Percentiles rank a stretch among this genome's conserved stretches.
These are phyloP conservation scores for Haplosporangium gracile DNA, from an alignment of 192 early-diverging fungal species.

Conservation along the genomic window DNA sequence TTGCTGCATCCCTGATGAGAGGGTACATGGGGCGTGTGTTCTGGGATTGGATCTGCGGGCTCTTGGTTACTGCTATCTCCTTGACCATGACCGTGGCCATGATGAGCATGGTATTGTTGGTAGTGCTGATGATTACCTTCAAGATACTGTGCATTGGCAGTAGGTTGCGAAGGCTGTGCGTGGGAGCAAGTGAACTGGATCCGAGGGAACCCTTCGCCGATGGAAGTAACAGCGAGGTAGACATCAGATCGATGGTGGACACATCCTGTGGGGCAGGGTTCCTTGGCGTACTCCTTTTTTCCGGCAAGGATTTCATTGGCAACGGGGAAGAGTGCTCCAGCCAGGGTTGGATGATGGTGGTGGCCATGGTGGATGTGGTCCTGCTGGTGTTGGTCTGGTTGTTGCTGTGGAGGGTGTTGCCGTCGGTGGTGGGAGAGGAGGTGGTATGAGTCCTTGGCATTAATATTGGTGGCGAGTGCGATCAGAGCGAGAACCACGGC, in stretches of 20 bases:
- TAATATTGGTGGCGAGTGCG: not conserved
- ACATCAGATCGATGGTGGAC: slow-evolving; percentile 23
- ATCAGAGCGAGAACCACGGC: not conserved
- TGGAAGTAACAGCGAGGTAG: slow-evolving; percentile 37
- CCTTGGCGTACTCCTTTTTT: not conserved
- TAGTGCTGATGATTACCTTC: not conserved
- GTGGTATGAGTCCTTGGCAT: not conserved
- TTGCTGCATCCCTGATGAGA: not conserved
- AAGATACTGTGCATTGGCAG: not conserved
- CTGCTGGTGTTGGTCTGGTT: not conserved
- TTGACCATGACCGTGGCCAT: not conserved
- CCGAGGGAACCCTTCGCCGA: slow-evolving; percentile 32
- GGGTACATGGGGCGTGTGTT: not conserved
- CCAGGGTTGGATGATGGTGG: not conserved
- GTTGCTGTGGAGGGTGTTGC: not conserved
- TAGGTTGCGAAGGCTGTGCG: not conserved
- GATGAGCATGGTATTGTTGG: not conserved
- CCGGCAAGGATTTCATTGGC: not conserved
- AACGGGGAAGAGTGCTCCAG: slow-evolving; percentile 18
- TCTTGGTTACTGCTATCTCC: not conserved
- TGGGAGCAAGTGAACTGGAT: slow-evolving; percentile 47
- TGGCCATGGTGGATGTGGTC: not conserved
- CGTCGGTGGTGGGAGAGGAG: not conserved
- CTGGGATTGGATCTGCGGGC: slow-evolving; percentile 34
- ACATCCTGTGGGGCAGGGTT: slow-evolving; percentile 9